Conservation (phyloP, 208 protist species). For the Polymyxa betae region DNA sequence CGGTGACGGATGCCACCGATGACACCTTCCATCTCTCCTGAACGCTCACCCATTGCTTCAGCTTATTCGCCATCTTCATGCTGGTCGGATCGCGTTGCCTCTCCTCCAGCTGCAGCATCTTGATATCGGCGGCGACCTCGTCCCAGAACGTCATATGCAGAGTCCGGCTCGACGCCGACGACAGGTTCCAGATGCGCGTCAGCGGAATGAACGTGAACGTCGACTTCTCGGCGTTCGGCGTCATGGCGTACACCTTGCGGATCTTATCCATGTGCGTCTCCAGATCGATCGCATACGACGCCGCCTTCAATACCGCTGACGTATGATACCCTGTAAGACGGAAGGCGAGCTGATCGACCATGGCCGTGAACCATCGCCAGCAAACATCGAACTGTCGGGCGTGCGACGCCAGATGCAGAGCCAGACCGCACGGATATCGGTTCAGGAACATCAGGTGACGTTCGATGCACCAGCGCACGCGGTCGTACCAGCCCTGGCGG, state of each 20-base stretch:
- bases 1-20: background rate
- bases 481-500: background rate
- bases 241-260: background rate
- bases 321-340: conserved; percentile 24
- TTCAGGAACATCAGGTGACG: conserved; percentile 27
- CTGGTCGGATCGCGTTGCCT: background rate
- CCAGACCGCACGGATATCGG: conserved; percentile 46
- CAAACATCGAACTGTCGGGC: conserved; percentile 40
- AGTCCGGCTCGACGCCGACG: background rate
- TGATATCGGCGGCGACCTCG: conserved; percentile 35
- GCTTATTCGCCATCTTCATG: conserved; percentile 2
- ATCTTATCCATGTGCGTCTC: conserved; percentile 18
- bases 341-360: conserved; percentile 29
- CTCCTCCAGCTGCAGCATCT: background rate
- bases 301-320: conserved; percentile 20
- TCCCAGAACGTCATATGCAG: background rate
- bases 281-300: background rate
- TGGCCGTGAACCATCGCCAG: conserved; percentile 26
- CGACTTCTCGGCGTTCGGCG: conserved; percentile 28
- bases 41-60: background rate
- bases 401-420: conserved; percentile 43
- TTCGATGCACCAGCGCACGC: conserved; percentile 29
- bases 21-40: conserved; percentile 1
- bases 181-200: conserved; percentile 16
- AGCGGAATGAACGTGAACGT: conserved; percentile 50